Evolutionary conservation across 2,329 filamentous ascomycete genomes (phyloP).

Genomic region (Fusarium staphyleae): DNA sequence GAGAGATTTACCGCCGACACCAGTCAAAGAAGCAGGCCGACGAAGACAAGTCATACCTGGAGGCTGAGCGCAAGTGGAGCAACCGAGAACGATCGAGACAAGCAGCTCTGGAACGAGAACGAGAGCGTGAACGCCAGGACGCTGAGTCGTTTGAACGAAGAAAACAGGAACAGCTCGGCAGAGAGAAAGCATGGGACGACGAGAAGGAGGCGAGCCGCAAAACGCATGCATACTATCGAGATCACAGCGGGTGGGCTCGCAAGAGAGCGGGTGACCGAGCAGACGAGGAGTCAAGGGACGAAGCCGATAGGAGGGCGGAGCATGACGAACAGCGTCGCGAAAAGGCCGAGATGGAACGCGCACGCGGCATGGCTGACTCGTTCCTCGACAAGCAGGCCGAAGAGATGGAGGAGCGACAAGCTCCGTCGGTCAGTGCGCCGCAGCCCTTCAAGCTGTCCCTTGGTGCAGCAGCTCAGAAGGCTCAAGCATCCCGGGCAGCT

Average conservation of each 20-base stretch:
- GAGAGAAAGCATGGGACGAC: slow-evolving; percentile 81
- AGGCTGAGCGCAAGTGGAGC: slow-evolving; percentile 88
- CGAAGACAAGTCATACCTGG: slow-evolving; percentile 79
- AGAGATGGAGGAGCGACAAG: slow-evolving; percentile 67
- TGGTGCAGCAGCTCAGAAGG: slow-evolving; percentile 82
- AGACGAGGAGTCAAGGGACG: slow-evolving; percentile 78
- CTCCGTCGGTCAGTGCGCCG: slow-evolving; percentile 59
- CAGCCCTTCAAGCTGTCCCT: slow-evolving; percentile 92
- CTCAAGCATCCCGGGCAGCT: slow-evolving; percentile 62
- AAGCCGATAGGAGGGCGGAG: slow-evolving; percentile 81
- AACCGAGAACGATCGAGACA: slow-evolving; percentile 86
- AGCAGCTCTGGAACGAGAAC: slow-evolving; percentile 85
- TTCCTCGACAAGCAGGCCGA: slow-evolving; percentile 87
- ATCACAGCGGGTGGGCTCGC: slow-evolving; percentile 83
- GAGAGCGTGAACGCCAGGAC: slow-evolving; percentile 79
- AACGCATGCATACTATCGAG: slow-evolving; percentile 82
- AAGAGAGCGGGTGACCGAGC: slow-evolving; percentile 77
- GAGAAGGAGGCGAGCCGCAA: slow-evolving; percentile 81
- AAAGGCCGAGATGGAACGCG: slow-evolving; percentile 76
- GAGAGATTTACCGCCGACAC: slow-evolving; percentile 79
- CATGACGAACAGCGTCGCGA: slow-evolving; percentile 75
- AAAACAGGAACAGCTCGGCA: slow-evolving; percentile 72
- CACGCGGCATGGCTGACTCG: slow-evolving; percentile 84
- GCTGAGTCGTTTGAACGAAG: slow-evolving; percentile 69
- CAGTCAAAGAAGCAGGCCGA: slow-evolving; percentile 76